phyloP scores from a whole-genome alignment of 352 stramenopile genomes.

The Phytopythium ostracodes region DNA sequence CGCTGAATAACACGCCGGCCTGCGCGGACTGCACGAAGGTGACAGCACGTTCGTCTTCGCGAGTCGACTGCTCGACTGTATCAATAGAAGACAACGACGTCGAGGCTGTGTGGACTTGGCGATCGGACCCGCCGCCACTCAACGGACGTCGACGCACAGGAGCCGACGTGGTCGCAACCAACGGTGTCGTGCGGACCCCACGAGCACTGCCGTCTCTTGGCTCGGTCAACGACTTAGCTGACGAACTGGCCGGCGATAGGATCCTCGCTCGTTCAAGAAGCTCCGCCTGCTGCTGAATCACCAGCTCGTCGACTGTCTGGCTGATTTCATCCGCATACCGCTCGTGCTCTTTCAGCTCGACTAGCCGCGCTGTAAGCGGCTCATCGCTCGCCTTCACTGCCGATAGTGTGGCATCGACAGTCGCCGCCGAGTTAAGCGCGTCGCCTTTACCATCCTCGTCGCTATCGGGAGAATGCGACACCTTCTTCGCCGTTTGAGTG shows the following conservation, averaged over 20 bases:
- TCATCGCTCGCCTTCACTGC: not conserved
- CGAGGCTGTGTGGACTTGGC: conserved; percentile 11
- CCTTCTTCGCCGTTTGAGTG: too few species aligned
- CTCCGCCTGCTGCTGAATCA: conserved; percentile 7
- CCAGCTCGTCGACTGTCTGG: conserved; percentile 16
- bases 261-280: not conserved
- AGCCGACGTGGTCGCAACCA: not conserved
- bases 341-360: conserved; percentile 26
- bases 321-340: conserved; percentile 25
- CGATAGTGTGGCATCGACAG: not conserved
- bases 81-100: conserved; percentile 10
- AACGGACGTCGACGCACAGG: not conserved
- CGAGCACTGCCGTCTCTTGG: not conserved
- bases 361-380: not conserved
- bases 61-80: conserved; percentile 11
- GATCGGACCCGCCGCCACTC: conserved; percentile 10
- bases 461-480: too few species aligned
- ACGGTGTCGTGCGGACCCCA: not conserved
- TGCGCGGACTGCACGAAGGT: conserved; percentile 24
- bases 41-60: conserved; percentile 15
- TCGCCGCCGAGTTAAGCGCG: not conserved
- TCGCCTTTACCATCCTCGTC: not conserved
- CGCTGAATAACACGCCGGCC: conserved; percentile 10
- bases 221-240: not conserved
- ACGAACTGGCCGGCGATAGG: not conserved